Conservation (phyloP, 2,329 filamentous ascomycete species). For the Fusarium proliferatum region DNA sequence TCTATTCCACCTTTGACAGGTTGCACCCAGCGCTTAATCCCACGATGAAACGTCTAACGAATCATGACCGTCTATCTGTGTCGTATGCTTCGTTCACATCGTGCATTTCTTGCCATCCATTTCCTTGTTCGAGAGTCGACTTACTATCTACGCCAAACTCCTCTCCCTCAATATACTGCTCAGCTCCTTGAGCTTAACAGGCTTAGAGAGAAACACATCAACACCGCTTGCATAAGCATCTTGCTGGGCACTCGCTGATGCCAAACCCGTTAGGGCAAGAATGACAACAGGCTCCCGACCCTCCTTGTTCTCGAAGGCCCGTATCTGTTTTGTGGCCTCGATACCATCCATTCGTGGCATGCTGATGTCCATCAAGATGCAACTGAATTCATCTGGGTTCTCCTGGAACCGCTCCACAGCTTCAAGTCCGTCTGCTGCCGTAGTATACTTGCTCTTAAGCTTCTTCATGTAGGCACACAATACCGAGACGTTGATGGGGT, state of each 20-base stretch:
- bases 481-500: constrained; percentile 37
- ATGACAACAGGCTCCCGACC: constrained; percentile 56
- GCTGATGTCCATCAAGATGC: constrained; percentile 61
- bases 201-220: constrained; percentile 66
- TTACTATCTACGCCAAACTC: constrained; percentile 3
- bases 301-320: constrained; percentile 58
- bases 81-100: constrained; percentile 1
- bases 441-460: constrained; percentile 44
- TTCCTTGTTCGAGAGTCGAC: neutral
- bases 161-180: constrained; percentile 28
- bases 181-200: constrained; percentile 58
- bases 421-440: constrained; percentile 50
- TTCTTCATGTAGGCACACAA: constrained; percentile 49
- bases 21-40: neutral
- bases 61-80: neutral
- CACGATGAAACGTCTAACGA: neutral
- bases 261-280: constrained; percentile 65
- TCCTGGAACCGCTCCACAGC: constrained; percentile 47
- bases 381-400: constrained; percentile 42
- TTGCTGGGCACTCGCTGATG: constrained; percentile 59
- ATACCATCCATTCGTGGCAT: constrained; percentile 68
- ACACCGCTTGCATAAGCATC: constrained; percentile 65
- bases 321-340: constrained; percentile 60
- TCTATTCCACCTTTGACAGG: neutral
- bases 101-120: neutral